Base-by-base conservation (phyloP, 1,139 yeast species). In the Candida glucosophila region DNA sequence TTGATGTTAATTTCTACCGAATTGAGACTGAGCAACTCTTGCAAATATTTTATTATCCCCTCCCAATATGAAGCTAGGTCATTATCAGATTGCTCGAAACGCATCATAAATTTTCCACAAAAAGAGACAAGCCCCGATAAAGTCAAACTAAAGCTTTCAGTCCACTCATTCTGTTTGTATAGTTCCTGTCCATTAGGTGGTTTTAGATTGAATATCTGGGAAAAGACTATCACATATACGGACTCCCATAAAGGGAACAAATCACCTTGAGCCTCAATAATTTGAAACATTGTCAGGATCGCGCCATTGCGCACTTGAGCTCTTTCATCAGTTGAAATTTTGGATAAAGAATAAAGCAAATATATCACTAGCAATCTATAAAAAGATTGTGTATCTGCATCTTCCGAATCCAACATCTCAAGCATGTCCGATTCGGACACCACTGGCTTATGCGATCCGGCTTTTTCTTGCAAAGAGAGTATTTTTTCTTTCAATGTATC, bases 291-390 rank as follows among this genome's bases (percentile, higher is more conserved):
- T 0, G 95, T 88, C 44, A 85, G 94, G 15, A 85, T 70, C 0
- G 95, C 77, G 2, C 95, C 95, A 43, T 85, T 85, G 36, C 93
- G 65, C 1, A 88, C 95, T 39, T 85, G 94, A 1, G 79, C 71
- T 30, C 95, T 65, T 1, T 62, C 39, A 39, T 82, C 92, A 16
- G 56, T 47, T 0, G 86, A 69, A 15, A 85, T 66, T 14, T 64
- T 64, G 0, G 86, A 75, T 21, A 88, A 53, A 20, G 73, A 64
- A 6, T 67, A 60, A 23, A 85, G 51, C 18, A 82, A 56, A 36
- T 79, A 77, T 19, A 80, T 55, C 75, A 92, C 82, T 23, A 83
- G 51, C 1, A 48, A 44, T 18, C 46, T 38, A 32, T 53, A 57
- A 12, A 45, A 44, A 12, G 22, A 22, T 7, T 30, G 22, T 29